Conservation (phyloP, 2,329 filamentous ascomycete species). For the Zymoseptoria pseudotritici region DNA sequence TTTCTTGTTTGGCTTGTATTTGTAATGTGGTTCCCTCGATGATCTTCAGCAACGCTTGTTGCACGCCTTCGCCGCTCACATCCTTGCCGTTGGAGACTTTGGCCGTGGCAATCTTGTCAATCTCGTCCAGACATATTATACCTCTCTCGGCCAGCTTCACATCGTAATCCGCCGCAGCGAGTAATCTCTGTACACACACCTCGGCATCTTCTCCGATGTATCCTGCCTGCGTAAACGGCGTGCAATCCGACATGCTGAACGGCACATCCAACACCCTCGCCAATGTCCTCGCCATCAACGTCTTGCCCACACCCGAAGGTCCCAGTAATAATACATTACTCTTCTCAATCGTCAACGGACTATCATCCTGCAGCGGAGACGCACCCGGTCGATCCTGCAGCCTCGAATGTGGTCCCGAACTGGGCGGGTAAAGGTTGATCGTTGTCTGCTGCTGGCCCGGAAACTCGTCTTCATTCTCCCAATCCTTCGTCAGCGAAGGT, state of each 20-base stretch:
- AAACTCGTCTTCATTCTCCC: constrained; percentile 48
- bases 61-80: constrained; percentile 91
- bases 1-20: constrained; percentile 76
- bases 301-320: constrained; percentile 93
- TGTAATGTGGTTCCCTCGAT: constrained; percentile 93
- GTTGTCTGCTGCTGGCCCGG: constrained; percentile 51
- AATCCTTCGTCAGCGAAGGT: constrained; percentile 27
- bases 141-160: constrained; percentile 77
- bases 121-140: constrained; percentile 92
- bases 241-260: constrained; percentile 92
- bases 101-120: constrained; percentile 90
- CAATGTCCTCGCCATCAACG: constrained; percentile 85
- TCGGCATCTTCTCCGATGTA: constrained; percentile 99
- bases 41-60: constrained; percentile 90
- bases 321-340: constrained; percentile 88
- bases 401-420: constrained; percentile 6
- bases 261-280: constrained; percentile 91
- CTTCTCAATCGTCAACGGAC: constrained; percentile 76
- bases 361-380: constrained; percentile 44
- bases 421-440: constrained; percentile 26
- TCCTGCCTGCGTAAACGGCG: constrained; percentile 88
- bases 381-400: constrained; percentile 15
- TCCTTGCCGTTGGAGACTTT: constrained; percentile 86
- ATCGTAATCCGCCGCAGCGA: constrained; percentile 87
- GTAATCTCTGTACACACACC: constrained; percentile 79